phyloP scores from a whole-genome alignment of 2,329 filamentous ascomycete species.

The Fusarium acutatum region DNA sequence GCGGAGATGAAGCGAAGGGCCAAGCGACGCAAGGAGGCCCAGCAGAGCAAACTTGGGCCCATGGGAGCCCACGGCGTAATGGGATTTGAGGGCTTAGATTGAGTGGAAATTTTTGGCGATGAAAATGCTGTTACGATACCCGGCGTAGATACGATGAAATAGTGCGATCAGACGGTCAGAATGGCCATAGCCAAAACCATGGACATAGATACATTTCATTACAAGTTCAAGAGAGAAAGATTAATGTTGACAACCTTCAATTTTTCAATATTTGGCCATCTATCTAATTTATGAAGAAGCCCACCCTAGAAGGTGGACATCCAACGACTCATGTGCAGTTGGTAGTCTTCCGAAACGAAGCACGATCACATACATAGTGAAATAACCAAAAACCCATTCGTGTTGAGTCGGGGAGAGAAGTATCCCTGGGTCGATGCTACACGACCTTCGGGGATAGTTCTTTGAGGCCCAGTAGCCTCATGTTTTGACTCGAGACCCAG shows the following conservation, averaged over 20 bases:
- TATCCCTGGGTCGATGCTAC: conserved; percentile 19
- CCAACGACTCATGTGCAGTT: conserved; percentile 32
- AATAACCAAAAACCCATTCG: conserved; percentile 28
- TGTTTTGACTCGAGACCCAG: conserved; percentile 14
- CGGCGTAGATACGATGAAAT: not conserved
- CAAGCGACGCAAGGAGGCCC: conserved; percentile 55
- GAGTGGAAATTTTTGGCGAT: not conserved
- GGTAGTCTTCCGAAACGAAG: conserved; percentile 34
- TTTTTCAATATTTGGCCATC: conserved; percentile 20
- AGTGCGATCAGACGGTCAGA: not conserved
- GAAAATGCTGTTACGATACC: conserved; percentile 27
- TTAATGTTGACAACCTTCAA: conserved; percentile 7
- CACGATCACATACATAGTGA: conserved; percentile 18
- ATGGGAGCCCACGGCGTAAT: conserved; percentile 62
- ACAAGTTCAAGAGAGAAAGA: not conserved
- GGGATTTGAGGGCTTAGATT: conserved; percentile 59
- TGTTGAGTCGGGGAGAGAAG: conserved; percentile 13
- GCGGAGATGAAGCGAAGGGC: conserved; percentile 55
- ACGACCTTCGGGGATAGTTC: not conserved
- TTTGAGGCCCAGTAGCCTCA: conserved; percentile 19
- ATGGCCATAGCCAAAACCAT: not conserved
- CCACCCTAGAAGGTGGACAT: conserved; percentile 32
- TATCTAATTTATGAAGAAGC: conserved; percentile 12
- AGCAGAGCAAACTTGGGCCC: conserved; percentile 55
- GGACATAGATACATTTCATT: not conserved